Evolutionary conservation across 345 rosid genomes (phyloP).

Genomic region (Citrus australasica): DNA sequence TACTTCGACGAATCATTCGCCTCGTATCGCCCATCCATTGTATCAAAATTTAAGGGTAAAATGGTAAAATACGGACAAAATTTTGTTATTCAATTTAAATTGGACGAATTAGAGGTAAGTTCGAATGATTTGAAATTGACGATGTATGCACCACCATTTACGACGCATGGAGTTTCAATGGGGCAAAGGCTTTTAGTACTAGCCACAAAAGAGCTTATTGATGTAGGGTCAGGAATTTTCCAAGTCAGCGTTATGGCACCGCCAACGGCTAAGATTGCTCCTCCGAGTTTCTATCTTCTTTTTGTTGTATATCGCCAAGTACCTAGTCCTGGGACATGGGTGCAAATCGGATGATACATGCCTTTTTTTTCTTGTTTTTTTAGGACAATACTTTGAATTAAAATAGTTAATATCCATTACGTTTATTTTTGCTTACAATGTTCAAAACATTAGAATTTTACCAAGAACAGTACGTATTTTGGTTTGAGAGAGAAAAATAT

Average conservation of each 20-base stretch:
- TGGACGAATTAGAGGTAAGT: background rate
- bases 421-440: background rate
- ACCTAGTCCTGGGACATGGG: conserved; percentile 39
- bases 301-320: conserved; percentile 34
- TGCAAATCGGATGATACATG: conserved; percentile 15
- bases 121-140: conserved; percentile 24
- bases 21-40: conserved; percentile 9
- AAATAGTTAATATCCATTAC: no score
- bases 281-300: conserved; percentile 36
- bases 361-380: no score
- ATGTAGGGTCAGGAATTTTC: background rate
- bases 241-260: conserved; percentile 20
- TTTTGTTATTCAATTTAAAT: conserved; percentile 12
- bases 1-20: conserved; percentile 25
- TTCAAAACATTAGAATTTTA: no score
- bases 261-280: conserved; percentile 31
- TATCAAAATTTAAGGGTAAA: background rate
- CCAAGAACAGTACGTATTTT: no score
- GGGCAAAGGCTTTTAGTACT: conserved; percentile 39
- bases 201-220: background rate
- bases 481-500: no score
- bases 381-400: background rate
- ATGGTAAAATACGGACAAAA: background rate
- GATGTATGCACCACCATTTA: conserved; percentile 44
- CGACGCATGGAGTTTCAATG: conserved; percentile 47